These are phyloP conservation scores for Escallonia herrerae DNA, from an alignment of 129 eudicot genomes.

Conservation along the genomic window DNA sequence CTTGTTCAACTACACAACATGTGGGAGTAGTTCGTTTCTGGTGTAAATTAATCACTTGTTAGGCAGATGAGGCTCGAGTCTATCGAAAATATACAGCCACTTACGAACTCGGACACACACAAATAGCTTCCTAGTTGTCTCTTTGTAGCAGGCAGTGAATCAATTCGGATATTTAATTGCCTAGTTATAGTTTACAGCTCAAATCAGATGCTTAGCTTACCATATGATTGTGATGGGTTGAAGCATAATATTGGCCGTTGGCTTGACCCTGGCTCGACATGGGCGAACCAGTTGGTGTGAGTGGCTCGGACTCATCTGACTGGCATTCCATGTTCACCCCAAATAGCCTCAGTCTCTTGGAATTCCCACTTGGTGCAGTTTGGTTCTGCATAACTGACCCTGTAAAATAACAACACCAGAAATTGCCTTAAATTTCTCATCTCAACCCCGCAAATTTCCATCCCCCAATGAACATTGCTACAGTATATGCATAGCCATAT, in stretches of 20 bases:
- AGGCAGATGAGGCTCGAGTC: background rate
- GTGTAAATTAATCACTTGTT: background rate
- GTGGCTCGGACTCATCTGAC: slow-evolving; percentile 31
- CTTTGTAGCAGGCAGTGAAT: no score
- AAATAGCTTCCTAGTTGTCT: no score
- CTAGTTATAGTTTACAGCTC: no score
- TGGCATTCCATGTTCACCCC: slow-evolving; percentile 70
- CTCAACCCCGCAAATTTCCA: no score
- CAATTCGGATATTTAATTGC: no score
- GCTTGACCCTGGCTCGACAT: slow-evolving; percentile 38
- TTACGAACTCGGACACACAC: background rate
- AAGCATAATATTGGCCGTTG: slow-evolving; percentile 29
- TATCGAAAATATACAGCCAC: background rate
- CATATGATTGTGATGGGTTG: slow-evolving; percentile 32
- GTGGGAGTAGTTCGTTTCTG: background rate
- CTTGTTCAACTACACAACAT: slow-evolving; percentile 10
- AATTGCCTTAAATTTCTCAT: no score
- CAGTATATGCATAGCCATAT: no score
- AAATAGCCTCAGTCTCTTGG: slow-evolving; percentile 57
- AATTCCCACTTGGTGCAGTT: slow-evolving; percentile 23
- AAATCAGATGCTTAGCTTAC: slow-evolving; percentile 21
- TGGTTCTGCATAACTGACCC: slow-evolving; percentile 7
- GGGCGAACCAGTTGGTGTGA: slow-evolving; percentile 49
- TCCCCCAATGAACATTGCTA: no score
- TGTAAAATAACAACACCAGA: background rate